These are phyloP conservation scores for Pogostemon cablin DNA, from an alignment of 257 asterid species.

Conservation along the genomic window DNA sequence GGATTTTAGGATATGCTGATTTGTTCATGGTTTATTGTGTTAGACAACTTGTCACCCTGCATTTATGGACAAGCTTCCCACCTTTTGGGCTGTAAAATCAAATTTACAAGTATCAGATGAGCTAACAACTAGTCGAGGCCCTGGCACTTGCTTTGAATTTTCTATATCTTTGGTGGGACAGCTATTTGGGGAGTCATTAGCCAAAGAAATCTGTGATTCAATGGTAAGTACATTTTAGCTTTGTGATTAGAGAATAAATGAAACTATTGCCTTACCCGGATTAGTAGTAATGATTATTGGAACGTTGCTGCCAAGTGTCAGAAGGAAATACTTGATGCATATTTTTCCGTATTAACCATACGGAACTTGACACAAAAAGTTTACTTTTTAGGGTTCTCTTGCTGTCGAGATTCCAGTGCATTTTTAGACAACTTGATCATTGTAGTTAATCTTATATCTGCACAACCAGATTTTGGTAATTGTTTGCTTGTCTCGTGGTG, in stretches of 20 bases:
- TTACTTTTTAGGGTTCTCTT: neutral
- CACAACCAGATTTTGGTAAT: slow-evolving; percentile 25
- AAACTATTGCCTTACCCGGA: neutral
- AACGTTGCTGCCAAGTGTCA: neutral
- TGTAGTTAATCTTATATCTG: slow-evolving; percentile 21
- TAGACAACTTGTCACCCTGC: slow-evolving; percentile 98
- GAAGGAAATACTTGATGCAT: neutral
- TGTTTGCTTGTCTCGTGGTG: slow-evolving; percentile 24
- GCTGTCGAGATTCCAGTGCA: neutral
- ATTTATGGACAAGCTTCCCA: slow-evolving; percentile 74
- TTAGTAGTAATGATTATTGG: neutral
- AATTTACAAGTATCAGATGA: slow-evolving; percentile 79
- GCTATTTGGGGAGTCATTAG: slow-evolving; percentile 75
- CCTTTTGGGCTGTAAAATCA: slow-evolving; percentile 81
- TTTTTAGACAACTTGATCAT: neutral
- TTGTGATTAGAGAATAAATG: neutral
- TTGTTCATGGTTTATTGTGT: slow-evolving; percentile 33
- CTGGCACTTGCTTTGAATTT: slow-evolving; percentile 82
- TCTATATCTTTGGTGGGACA: slow-evolving; percentile 78
- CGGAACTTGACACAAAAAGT: too few species aligned
- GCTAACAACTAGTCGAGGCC: slow-evolving; percentile 96
- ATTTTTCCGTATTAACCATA: too few species aligned
- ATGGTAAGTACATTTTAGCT: slow-evolving; percentile 47
- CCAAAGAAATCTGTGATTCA: slow-evolving; percentile 58
- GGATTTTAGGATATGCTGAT: slow-evolving; percentile 32